These are phyloP conservation scores for Remersonia thermophila DNA, from an alignment of 2,329 filamentous ascomycete genomes.

Conservation along the genomic window DNA sequence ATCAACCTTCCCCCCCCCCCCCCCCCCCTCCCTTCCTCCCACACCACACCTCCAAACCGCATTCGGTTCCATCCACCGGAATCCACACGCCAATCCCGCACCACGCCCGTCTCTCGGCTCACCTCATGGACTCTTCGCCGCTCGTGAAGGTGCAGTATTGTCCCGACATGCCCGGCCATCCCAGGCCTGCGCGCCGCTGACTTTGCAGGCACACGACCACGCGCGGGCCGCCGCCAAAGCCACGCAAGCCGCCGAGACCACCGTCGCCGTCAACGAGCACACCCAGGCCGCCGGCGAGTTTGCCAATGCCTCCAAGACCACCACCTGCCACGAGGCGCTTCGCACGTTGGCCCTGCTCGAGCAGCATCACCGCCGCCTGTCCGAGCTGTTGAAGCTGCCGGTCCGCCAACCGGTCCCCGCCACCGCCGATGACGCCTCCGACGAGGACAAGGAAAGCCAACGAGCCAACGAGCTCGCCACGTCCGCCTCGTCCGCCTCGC, in stretches of 20 bases:
- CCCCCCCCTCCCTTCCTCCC: no score
- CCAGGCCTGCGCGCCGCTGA: neutral
- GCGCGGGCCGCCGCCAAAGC: constrained; percentile 72
- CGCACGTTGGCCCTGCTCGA: constrained; percentile 77
- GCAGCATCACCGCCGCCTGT: constrained; percentile 73
- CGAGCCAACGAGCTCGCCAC: constrained; percentile 12
- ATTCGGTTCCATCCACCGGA: no score
- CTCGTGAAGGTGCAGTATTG: constrained; percentile 44
- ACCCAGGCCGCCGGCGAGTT: constrained; percentile 81
- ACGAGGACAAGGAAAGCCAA: constrained; percentile 27
- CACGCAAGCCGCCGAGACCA: constrained; percentile 60
- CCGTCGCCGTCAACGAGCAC: constrained; percentile 77
- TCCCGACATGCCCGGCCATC: no score
- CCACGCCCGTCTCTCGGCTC: neutral
- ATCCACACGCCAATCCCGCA: no score
- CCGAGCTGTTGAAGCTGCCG: constrained; percentile 65
- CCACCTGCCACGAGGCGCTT: constrained; percentile 58
- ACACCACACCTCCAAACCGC: no score
- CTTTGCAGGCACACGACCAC: constrained; percentile 66
- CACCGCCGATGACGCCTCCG: constrained; percentile 25
- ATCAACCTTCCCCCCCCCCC: no score
- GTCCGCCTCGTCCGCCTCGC: no score
- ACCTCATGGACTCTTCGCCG: constrained; percentile 54
- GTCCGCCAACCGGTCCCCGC: constrained; percentile 29
- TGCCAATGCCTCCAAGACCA: constrained; percentile 64